These are phyloP conservation scores for Astrothelium subdiscretum DNA, from an alignment of 495 filamentous ascomycete genomes.

Conservation along the genomic window DNA sequence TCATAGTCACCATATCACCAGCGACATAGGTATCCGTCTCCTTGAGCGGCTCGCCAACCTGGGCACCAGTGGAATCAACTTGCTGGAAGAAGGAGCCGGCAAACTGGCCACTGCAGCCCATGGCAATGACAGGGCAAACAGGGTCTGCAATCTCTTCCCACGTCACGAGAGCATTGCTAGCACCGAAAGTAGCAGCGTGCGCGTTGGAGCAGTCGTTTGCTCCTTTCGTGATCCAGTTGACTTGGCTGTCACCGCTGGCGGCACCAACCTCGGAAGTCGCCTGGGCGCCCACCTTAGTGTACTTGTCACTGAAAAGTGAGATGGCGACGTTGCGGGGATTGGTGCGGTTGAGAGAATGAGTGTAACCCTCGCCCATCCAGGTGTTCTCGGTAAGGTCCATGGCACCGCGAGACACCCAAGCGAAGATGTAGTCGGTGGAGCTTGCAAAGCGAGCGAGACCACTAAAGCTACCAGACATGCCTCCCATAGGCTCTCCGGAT, in stretches of 20 bases:
- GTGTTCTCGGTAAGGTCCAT: constrained; percentile 34
- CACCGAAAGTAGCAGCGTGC: constrained; percentile 38
- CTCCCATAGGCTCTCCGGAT: constrained; percentile 43
- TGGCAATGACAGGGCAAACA: constrained; percentile 37
- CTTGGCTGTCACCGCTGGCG: constrained; percentile 37
- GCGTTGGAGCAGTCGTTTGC: constrained; percentile 43
- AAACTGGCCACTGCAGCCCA: constrained; percentile 40
- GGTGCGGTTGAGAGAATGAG: constrained; percentile 34
- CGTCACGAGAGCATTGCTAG: constrained; percentile 35
- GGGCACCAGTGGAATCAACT: constrained; percentile 32
- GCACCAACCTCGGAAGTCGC: constrained; percentile 38
- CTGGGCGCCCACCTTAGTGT: constrained; percentile 35
- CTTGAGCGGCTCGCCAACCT: constrained; percentile 32
- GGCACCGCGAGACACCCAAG: constrained; percentile 43
- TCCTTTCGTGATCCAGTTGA: constrained; percentile 38
- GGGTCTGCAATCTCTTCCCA: constrained; percentile 43
- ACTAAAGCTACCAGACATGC: constrained; percentile 44
- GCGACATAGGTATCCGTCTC: constrained; percentile 37
- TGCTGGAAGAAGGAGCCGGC: constrained; percentile 41
- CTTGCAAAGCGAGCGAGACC: constrained; percentile 35
- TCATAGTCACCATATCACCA: constrained; percentile 42
- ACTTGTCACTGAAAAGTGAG: constrained; percentile 36
- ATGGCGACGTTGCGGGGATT: constrained; percentile 42
- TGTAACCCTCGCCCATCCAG: constrained; percentile 43
- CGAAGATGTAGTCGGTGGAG: constrained; percentile 37